phyloP scores from a whole-genome alignment of 202 grass and related monocot species.

The Thinopyrum obtusiflorum region DNA sequence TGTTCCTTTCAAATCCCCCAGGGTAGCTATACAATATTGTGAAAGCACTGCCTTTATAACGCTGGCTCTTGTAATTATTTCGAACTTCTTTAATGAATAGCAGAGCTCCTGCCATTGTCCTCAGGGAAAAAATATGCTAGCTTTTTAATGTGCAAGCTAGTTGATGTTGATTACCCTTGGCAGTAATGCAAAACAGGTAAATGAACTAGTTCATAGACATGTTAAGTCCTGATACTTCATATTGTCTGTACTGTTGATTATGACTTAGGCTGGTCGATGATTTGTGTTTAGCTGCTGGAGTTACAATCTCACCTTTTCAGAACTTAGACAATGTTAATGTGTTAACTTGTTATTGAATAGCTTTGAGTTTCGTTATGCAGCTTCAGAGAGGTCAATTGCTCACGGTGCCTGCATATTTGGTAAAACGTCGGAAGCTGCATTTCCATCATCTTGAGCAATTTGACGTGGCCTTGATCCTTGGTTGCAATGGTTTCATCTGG shows the following conservation, averaged over 20 bases:
- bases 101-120: neutral
- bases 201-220: slow-evolving; percentile 7
- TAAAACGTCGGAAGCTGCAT: slow-evolving; percentile 87
- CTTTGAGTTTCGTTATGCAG: slow-evolving; percentile 36
- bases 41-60: neutral
- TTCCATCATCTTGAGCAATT: slow-evolving; percentile 83
- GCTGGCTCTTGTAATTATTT: neutral
- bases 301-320: neutral
- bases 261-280: neutral
- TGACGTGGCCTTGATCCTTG: slow-evolving; percentile 71
- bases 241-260: neutral
- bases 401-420: slow-evolving; percentile 73
- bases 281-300: slow-evolving; percentile 9
- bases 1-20: neutral
- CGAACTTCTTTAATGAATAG: neutral
- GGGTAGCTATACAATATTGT: neutral
- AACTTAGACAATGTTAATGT: neutral
- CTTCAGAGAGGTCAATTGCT: slow-evolving; percentile 85
- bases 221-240: neutral
- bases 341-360: neutral
- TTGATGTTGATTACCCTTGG: neutral
- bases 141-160: neutral
- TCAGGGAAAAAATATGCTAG: neutral
- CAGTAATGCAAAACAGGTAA: slow-evolving; percentile 26
- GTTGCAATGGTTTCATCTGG: slow-evolving; percentile 93